Conservation (phyloP, 768 basidiomycete species). For the Pulveroboletus sp. region DNA sequence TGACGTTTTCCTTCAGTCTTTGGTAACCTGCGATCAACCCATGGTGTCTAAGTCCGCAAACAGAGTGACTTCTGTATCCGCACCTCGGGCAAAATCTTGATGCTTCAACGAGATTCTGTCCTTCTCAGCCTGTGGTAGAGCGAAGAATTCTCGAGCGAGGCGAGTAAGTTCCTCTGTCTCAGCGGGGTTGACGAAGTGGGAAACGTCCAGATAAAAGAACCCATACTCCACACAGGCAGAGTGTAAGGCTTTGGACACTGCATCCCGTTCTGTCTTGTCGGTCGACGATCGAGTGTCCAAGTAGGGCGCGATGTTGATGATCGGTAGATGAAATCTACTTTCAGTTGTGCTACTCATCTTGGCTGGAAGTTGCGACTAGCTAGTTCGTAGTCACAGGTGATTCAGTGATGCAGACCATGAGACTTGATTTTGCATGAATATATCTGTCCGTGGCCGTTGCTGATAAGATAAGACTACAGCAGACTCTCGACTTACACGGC, state of each 20-base stretch:
- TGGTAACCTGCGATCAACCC: conserved; percentile 59
- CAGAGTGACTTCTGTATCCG: conserved; percentile 1
- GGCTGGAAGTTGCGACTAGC: background rate
- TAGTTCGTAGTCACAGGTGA: background rate
- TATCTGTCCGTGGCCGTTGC: background rate
- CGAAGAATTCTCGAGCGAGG: conserved; percentile 72
- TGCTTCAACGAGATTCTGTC: conserved; percentile 63
- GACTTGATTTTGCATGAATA: background rate
- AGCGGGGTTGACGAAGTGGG: conserved; percentile 47
- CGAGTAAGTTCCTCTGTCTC: conserved; percentile 64
- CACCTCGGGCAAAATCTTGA: conserved; percentile 77
- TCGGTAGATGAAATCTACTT: conserved; percentile 45
- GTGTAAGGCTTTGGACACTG: conserved; percentile 57
- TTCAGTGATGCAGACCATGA: background rate
- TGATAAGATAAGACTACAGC: conserved; percentile 22
- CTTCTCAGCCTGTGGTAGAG: conserved; percentile 70
- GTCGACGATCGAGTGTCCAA: conserved; percentile 35
- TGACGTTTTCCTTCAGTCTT: conserved; percentile 78
- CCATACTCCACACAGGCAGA: conserved; percentile 73
- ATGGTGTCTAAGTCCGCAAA: background rate
- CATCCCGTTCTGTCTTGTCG: conserved; percentile 36
- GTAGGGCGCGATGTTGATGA: conserved; percentile 71
- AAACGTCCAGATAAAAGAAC: conserved; percentile 85
- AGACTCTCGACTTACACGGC: no score
- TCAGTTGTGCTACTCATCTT: conserved; percentile 13